A percentile compares a stretch with the other conserved stretches of the same genome.
These are phyloP conservation scores for Acorus gramineus DNA, from an alignment of 106 monocot species.

Conservation along the genomic window DNA sequence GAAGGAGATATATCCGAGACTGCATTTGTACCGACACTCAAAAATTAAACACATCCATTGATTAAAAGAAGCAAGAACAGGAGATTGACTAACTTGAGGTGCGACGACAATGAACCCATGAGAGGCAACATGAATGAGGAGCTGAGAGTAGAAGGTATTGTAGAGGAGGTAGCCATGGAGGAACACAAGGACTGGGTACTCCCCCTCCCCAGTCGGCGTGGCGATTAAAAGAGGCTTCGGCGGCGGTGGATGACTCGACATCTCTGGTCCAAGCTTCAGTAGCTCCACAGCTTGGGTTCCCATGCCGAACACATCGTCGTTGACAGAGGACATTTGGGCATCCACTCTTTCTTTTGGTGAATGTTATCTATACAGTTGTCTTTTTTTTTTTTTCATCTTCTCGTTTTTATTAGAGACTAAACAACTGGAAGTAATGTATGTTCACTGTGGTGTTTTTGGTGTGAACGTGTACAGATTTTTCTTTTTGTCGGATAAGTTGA, in stretches of 20 bases:
- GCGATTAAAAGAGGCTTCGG: conserved; percentile 65
- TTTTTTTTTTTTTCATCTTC: no score
- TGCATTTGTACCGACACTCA: no score
- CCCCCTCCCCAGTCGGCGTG: conserved; percentile 43
- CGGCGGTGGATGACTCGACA: conserved; percentile 4
- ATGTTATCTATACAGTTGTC: no score
- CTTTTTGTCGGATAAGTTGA: no score
- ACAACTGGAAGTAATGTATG: no score
- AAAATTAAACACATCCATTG: neutral
- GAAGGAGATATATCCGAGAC: no score
- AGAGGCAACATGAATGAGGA: conserved; percentile 64
- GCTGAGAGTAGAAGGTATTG: conserved; percentile 85
- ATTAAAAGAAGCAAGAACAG: neutral
- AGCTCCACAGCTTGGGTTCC: conserved; percentile 38
- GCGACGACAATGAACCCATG: conserved; percentile 81
- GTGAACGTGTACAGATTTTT: no score
- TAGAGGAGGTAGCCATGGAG: conserved; percentile 72
- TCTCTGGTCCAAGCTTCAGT: conserved; percentile 11
- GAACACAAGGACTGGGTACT: conserved; percentile 62
- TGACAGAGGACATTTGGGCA: neutral
- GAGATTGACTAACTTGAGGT: conserved; percentile 49
- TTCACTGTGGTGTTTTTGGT: no score
- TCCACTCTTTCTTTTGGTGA: neutral
- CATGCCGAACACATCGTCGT: conserved; percentile 27
- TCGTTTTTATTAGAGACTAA: no score